Conservation (phyloP, 2,329 filamentous ascomycete genomes). For the Calonectria leucothoes region DNA sequence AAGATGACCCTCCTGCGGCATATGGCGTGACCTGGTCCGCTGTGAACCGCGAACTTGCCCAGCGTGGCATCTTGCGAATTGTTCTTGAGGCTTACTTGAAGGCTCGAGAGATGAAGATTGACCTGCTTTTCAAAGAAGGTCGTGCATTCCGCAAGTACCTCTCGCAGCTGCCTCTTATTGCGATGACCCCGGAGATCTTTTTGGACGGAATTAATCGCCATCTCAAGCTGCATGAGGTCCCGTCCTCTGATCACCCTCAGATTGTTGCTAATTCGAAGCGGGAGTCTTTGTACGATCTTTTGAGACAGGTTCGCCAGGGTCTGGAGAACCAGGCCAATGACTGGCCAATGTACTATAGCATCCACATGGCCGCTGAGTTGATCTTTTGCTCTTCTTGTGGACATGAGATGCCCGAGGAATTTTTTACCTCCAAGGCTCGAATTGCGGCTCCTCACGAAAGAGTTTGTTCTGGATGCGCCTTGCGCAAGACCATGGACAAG, state of each 20-base stretch:
- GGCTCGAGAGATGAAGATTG: slow-evolving; percentile 42
- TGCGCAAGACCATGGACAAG: slow-evolving; percentile 44
- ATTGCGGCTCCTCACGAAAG: slow-evolving; percentile 23
- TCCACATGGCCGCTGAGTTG: slow-evolving; percentile 37
- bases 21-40: slow-evolving; percentile 48
- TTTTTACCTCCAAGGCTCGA: slow-evolving; percentile 34
- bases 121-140: slow-evolving; percentile 44
- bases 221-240: slow-evolving; percentile 30
- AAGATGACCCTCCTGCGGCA: slow-evolving; percentile 7
- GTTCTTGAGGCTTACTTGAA: slow-evolving; percentile 51
- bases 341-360: slow-evolving; percentile 38
- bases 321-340: slow-evolving; percentile 37
- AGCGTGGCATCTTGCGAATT: slow-evolving; percentile 48
- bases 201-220: slow-evolving; percentile 49
- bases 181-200: slow-evolving; percentile 44
- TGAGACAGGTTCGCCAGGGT: slow-evolving; percentile 46
- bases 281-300: slow-evolving; percentile 45
- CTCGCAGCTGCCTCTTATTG: slow-evolving; percentile 42
- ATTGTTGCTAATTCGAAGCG: slow-evolving; percentile 17
- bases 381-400: slow-evolving; percentile 50
- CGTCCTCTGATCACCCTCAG: background rate
- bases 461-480: slow-evolving; percentile 45
- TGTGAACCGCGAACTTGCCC: slow-evolving; percentile 38
- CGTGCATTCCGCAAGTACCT: slow-evolving; percentile 47
- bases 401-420: slow-evolving; percentile 45